These are phyloP conservation scores for Triticum dicoccoides DNA, from an alignment of 176 grass and related monocot species.

Conservation along the genomic window DNA sequence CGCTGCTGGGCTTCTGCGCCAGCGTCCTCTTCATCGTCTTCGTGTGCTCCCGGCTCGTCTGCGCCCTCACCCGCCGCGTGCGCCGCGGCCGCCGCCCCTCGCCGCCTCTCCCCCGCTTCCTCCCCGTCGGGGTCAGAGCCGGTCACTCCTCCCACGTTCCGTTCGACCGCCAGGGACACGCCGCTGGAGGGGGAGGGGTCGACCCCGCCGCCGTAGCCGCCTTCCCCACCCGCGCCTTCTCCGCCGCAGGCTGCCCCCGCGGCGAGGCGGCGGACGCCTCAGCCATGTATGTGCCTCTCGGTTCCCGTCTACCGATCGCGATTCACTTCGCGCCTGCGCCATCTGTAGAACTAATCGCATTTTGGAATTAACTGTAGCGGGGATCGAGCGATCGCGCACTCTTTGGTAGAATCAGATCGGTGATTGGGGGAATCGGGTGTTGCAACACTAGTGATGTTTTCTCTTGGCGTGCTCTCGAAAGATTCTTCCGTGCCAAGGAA, in stretches of 20 bases:
- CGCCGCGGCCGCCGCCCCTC: conserved; percentile 4
- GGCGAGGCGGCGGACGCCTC: background rate
- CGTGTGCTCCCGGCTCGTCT: conserved; percentile 14
- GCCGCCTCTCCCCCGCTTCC: background rate
- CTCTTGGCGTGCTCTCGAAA: background rate
- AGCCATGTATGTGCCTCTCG: conserved; percentile 11
- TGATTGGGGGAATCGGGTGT: background rate
- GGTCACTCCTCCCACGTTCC: background rate
- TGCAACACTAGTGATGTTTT: background rate
- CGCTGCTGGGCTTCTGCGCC: conserved; percentile 18
- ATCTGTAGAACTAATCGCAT: background rate
- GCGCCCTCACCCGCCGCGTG: background rate
- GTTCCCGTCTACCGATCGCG: background rate
- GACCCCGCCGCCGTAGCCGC: conserved; percentile 14
- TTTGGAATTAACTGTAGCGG: background rate
- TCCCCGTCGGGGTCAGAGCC: background rate
- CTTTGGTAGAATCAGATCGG: background rate
- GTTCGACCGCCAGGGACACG: background rate
- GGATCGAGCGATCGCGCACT: background rate
- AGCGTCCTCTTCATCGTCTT: conserved; percentile 15
- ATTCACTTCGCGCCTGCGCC: background rate
- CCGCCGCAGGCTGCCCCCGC: background rate
- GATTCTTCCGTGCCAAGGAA: background rate
- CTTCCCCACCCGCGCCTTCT: conserved; percentile 32
- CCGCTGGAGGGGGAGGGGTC: background rate